Evolutionary conservation across 495 filamentous ascomycete genomes (phyloP).

Genomic region (Penicillium daleae): DNA sequence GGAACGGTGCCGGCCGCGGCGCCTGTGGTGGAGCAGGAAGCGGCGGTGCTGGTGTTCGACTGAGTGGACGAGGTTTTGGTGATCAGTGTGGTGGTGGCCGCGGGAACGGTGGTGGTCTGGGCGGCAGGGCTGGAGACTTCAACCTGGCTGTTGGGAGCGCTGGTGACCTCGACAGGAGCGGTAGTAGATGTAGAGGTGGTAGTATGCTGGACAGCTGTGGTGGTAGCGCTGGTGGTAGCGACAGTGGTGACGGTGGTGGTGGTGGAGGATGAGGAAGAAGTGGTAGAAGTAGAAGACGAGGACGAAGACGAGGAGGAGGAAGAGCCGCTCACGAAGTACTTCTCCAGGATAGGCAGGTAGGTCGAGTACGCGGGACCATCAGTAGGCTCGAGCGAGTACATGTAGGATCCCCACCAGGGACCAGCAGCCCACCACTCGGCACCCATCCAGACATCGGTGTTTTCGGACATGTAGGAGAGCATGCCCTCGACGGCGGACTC

Average conservation of each 20-base stretch:
- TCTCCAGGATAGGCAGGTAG: conserved; percentile 39
- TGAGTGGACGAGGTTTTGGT: conserved; percentile 22
- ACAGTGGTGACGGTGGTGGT: conserved; percentile 11
- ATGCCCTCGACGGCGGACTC: conserved; percentile 66
- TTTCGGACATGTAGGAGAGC: conserved; percentile 60
- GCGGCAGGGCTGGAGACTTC: conserved; percentile 18
- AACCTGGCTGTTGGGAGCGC: conserved; percentile 10
- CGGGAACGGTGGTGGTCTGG: conserved; percentile 5
- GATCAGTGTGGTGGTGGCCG: conserved; percentile 17
- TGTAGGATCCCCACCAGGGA: conserved; percentile 60
- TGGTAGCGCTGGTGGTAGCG: background rate
- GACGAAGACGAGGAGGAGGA: conserved; percentile 7
- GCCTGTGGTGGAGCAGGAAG: conserved; percentile 24
- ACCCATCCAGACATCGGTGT: conserved; percentile 72
- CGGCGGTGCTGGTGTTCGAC: conserved; percentile 28
- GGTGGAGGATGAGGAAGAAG: conserved; percentile 6
- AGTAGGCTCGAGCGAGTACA: conserved; percentile 64
- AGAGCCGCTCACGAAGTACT: conserved; percentile 35
- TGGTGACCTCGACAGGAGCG: background rate
- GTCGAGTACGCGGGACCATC: conserved; percentile 53
- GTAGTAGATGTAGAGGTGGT: conserved; percentile 13
- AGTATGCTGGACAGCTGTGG: background rate
- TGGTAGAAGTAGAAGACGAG: background rate
- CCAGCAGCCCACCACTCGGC: conserved; percentile 74
- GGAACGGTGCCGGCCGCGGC: conserved; percentile 27